A percentile compares a stretch with the other conserved stretches of the same genome.
phyloP scores from a whole-genome alignment of 2,329 filamentous ascomycete genomes.

The Pezicula neosporulosa region DNA sequence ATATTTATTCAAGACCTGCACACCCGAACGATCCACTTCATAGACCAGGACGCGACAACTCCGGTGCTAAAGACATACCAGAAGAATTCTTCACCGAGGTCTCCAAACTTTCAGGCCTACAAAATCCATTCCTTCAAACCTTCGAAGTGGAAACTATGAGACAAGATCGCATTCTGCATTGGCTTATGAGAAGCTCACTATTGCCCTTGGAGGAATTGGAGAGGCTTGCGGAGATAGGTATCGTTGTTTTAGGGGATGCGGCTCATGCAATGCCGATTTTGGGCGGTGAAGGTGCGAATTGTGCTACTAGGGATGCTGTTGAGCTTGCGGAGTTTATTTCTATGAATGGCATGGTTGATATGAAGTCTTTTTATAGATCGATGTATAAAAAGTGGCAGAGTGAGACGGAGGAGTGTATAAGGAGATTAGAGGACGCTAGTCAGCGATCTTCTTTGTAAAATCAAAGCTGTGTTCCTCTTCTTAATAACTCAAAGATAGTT shows the following conservation, averaged over 20 bases:
- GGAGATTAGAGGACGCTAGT: slow-evolving; percentile 3
- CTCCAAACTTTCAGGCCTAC: slow-evolving; percentile 1
- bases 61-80: slow-evolving; percentile 2
- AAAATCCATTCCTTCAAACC: slow-evolving; percentile 8
- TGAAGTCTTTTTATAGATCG: slow-evolving; percentile 1
- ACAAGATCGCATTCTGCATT: slow-evolving; percentile 9
- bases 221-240: slow-evolving; percentile 3
- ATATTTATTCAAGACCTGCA: slow-evolving; percentile 10
- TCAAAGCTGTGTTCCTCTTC: too few species aligned
- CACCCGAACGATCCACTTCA: slow-evolving; percentile 7
- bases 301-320: slow-evolving; percentile 16
- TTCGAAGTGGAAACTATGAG: slow-evolving; percentile 9
- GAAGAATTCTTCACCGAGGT: slow-evolving; percentile 7
- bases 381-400: slow-evolving; percentile 4
- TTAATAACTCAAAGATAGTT: too few species aligned
- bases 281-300: slow-evolving; percentile 16
- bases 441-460: too few species aligned
- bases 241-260: slow-evolving; percentile 15
- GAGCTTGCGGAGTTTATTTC: slow-evolving; percentile 7
- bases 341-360: not conserved
- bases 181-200: slow-evolving; percentile 10
- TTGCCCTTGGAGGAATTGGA: slow-evolving; percentile 5
- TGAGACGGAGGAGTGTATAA: not conserved
- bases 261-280: slow-evolving; percentile 18
- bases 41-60: not conserved